Evolutionary conservation across 2,329 filamentous ascomycete genomes (phyloP).

Genomic region (Fusarium setosum): DNA sequence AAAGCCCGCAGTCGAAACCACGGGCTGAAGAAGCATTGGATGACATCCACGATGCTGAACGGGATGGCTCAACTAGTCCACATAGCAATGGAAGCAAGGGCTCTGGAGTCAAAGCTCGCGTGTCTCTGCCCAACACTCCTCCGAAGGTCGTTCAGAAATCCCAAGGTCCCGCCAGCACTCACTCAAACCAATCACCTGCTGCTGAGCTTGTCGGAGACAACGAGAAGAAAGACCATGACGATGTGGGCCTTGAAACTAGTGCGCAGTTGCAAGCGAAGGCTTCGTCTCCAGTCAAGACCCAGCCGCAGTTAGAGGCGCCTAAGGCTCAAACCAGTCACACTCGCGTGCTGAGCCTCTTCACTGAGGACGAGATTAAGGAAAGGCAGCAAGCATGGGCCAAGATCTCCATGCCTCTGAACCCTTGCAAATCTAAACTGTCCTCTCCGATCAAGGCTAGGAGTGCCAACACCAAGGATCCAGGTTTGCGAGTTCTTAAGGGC

Average conservation of each 20-base stretch:
- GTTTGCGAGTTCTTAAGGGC: background rate
- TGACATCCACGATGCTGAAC: constrained; percentile 2
- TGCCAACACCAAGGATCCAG: background rate
- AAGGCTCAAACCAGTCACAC: constrained; percentile 2
- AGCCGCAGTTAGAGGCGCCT: background rate
- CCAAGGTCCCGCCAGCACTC: background rate
- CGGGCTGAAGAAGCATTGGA: constrained; percentile 43
- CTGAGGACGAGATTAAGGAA: constrained; percentile 45
- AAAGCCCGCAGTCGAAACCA: constrained; percentile 43
- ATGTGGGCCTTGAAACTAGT: background rate
- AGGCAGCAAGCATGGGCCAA: constrained; percentile 48
- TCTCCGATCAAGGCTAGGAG: constrained; percentile 7
- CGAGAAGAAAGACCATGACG: background rate
- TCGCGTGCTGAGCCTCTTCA: constrained; percentile 40
- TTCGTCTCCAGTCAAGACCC: background rate
- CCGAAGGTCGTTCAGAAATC: background rate
- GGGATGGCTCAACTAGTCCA: background rate
- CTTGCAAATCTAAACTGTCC: constrained; percentile 23
- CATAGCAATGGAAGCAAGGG: constrained; percentile 11
- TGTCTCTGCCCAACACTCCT: constrained; percentile 35
- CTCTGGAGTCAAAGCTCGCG: constrained; percentile 27
- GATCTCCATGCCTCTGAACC: constrained; percentile 48
- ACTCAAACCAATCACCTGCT: background rate
- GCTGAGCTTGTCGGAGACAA: background rate
- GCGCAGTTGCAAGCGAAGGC: background rate